These are phyloP conservation scores for Phytopythium litorale DNA, from an alignment of 352 stramenopile genomes.

Conservation along the genomic window DNA sequence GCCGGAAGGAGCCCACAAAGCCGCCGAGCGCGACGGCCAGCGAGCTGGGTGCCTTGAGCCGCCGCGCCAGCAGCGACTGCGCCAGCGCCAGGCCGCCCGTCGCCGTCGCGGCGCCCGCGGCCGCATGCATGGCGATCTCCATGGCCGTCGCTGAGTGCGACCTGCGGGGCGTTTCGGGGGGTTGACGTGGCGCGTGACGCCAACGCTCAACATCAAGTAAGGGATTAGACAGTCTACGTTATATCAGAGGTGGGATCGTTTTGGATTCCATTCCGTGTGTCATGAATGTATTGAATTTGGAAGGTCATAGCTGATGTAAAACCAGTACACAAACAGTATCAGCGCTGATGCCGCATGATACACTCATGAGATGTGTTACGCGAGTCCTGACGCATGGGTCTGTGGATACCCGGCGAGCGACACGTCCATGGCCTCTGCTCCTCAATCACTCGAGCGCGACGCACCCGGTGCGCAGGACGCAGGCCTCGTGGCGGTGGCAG, in stretches of 20 bases:
- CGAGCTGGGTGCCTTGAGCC: slow-evolving; percentile 31
- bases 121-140: slow-evolving; percentile 38
- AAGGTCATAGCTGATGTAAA: no score
- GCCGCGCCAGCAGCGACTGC: slow-evolving; percentile 40
- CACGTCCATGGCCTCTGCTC: no score
- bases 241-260: not conserved
- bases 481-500: slow-evolving; percentile 64
- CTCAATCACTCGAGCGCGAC: slow-evolving; percentile 25
- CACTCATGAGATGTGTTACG: not conserved
- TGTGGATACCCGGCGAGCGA: no score
- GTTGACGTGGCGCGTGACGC: no score
- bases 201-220: not conserved
- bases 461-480: slow-evolving; percentile 58
- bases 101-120: slow-evolving; percentile 25
- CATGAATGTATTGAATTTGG: not conserved
- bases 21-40: slow-evolving; percentile 26
- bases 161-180: no score
- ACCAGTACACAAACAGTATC: no score
- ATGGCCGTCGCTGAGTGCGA: slow-evolving; percentile 12
- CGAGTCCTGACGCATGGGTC: not conserved
- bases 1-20: slow-evolving; percentile 31
- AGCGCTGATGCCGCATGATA: not conserved
- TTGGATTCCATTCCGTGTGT: not conserved
- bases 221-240: not conserved
- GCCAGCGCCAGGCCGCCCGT: slow-evolving; percentile 26